Evolutionary conservation across 208 protist genomes (phyloP).

Genomic region (Trypanosoma brucei): DNA sequence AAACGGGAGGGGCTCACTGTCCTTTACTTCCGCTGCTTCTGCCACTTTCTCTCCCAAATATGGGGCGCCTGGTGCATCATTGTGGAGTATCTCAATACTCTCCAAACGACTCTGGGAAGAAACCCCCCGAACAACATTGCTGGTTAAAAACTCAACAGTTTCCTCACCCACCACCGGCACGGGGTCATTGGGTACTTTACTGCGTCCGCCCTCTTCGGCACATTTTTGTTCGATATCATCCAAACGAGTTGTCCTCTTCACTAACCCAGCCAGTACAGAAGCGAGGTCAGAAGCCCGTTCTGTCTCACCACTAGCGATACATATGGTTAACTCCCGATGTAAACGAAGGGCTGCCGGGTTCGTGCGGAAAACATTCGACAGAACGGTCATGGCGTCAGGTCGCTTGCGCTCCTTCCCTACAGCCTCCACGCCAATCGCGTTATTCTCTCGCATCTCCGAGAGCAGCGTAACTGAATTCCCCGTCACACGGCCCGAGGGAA

Average conservation of each 20-base stretch:
- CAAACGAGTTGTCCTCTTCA: slow-evolving; percentile 26
- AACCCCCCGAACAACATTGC: slow-evolving; percentile 5
- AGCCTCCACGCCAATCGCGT: neutral
- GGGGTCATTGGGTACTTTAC: neutral
- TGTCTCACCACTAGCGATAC: slow-evolving; percentile 58
- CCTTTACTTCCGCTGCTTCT: too few relatives aligned
- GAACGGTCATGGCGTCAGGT: slow-evolving; percentile 54
- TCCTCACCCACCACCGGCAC: slow-evolving; percentile 1
- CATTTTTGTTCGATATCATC: neutral
- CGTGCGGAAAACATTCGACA: slow-evolving; percentile 61
- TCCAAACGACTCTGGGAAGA: slow-evolving; percentile 10
- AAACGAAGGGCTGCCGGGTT: slow-evolving; percentile 60
- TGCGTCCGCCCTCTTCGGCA: neutral
- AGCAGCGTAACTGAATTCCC: too few relatives aligned
- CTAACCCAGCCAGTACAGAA: slow-evolving; percentile 41
- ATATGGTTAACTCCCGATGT: slow-evolving; percentile 69
- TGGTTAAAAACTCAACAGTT: slow-evolving; percentile 12
- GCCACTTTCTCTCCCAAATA: too few relatives aligned
- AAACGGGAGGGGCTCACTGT: slow-evolving; percentile 17
- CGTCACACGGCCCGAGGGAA: too few relatives aligned
- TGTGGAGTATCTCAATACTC: slow-evolving; percentile 25
- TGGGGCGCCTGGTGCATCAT: too few relatives aligned
- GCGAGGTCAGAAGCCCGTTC: slow-evolving; percentile 62
- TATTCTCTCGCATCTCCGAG: neutral
- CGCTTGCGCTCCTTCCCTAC: neutral